Percentiles rank a stretch among this genome's conserved stretches.
Evolutionary conservation across 129 eudicot species (phyloP).

Genomic region (Calendula officinalis): DNA sequence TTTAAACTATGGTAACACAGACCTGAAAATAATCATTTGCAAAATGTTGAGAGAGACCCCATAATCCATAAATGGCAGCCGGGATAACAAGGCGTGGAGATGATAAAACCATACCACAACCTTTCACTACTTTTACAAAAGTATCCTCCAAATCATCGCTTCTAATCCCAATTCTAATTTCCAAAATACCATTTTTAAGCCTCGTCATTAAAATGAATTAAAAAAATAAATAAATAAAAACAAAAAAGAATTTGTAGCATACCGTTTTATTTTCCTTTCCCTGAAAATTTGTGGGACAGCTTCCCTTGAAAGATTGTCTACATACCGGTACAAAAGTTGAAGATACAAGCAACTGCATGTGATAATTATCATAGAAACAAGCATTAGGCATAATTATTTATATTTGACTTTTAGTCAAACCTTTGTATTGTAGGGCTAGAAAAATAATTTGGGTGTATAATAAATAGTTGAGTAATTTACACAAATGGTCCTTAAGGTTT

Average conservation of each 20-base stretch:
- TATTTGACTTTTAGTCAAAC: background rate
- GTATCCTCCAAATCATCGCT: conserved; percentile 72
- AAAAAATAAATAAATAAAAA: background rate
- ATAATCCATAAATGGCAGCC: conserved; percentile 80
- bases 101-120: conserved; percentile 82
- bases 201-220: no score
- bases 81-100: conserved; percentile 94
- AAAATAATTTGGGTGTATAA: no score
- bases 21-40: conserved; percentile 68
- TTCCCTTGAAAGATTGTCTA: conserved; percentile 71
- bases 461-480: no score
- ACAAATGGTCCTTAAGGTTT: no score
- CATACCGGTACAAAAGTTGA: conserved; percentile 70
- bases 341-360: conserved; percentile 83
- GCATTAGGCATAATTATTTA: no score
- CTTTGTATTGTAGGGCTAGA: no score
- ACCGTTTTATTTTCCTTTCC: conserved; percentile 64
- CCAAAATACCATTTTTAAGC: no score
- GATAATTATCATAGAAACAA: conserved; percentile 3
- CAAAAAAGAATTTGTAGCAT: conserved; percentile 7
- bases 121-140: conserved; percentile 64
- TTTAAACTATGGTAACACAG: no score
- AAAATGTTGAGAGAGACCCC: conserved; percentile 83
- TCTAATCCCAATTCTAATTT: conserved; percentile 80
- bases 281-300: conserved; percentile 67